A percentile compares a stretch with the other conserved stretches of the same genome.
These are phyloP conservation scores for Penicillium cosmopolitanum DNA, from an alignment of 495 filamentous ascomycete genomes.

Conservation along the genomic window DNA sequence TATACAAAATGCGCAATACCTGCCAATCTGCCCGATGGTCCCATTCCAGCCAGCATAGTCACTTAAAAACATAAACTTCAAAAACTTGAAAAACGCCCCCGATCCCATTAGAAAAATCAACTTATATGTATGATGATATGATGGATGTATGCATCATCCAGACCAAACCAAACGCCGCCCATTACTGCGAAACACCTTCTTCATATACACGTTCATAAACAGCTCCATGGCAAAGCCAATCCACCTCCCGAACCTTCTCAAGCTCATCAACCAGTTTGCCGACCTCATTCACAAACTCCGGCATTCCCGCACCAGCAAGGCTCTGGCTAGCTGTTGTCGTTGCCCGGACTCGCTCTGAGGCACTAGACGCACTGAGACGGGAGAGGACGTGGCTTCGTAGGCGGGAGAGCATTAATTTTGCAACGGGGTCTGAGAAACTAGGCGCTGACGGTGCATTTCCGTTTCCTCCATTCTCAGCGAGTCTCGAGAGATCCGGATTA, in stretches of 20 bases:
- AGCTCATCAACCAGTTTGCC: slow-evolving; percentile 80
- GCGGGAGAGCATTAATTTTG: slow-evolving; percentile 76
- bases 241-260: slow-evolving; percentile 72
- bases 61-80: no score
- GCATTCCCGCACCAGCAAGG: slow-evolving; percentile 76
- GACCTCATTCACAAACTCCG: slow-evolving; percentile 88
- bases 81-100: no score
- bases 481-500: slow-evolving; percentile 16
- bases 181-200: slow-evolving; percentile 33
- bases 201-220: slow-evolving; percentile 76
- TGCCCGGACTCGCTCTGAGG: slow-evolving; percentile 79
- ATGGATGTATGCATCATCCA: no score
- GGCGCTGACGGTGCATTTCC: slow-evolving; percentile 21
- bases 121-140: no score
- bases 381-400: slow-evolving; percentile 75
- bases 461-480: slow-evolving; percentile 11
- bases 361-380: slow-evolving; percentile 73
- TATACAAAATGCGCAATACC: no score
- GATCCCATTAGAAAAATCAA: no score
- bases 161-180: no score
- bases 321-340: slow-evolving; percentile 82
- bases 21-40: no score
- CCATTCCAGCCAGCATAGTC: no score
- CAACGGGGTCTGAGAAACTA: slow-evolving; percentile 74
- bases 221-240: slow-evolving; percentile 73